Conservation (phyloP, 2,329 filamentous ascomycete genomes). For the Biscogniauxia sp. region DNA sequence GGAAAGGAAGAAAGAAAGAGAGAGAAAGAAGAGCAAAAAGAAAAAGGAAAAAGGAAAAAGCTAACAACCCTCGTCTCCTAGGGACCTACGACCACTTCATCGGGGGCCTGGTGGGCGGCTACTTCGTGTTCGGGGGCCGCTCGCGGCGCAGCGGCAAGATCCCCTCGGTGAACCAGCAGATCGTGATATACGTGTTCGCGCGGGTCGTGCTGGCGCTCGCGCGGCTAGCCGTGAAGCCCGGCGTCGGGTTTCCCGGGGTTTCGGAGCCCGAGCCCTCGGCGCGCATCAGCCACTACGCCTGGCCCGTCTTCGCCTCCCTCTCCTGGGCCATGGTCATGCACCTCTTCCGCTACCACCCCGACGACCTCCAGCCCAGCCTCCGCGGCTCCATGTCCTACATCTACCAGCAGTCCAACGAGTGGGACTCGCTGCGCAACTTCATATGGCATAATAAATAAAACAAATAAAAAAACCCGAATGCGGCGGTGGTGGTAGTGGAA, state of each 20-base stretch:
- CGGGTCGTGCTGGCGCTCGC: conserved; percentile 83
- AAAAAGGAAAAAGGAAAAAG: background rate
- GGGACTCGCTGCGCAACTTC: conserved; percentile 83
- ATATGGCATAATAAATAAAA: conserved; percentile 75
- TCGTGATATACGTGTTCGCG: conserved; percentile 96
- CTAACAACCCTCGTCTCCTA: conserved; percentile 33
- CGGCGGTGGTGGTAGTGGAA: background rate
- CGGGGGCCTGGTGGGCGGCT: conserved; percentile 84
- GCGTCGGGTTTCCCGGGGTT: conserved; percentile 47
- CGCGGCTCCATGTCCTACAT: conserved; percentile 97
- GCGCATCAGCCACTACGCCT: conserved; percentile 67
- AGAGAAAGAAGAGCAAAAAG: background rate
- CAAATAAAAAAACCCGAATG: background rate
- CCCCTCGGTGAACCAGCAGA: conserved; percentile 88
- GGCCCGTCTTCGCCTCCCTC: conserved; percentile 87
- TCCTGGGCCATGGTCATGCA: conserved; percentile 97
- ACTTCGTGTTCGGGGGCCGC: conserved; percentile 79
- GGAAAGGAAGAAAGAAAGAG: background rate
- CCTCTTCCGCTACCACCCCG: conserved; percentile 87
- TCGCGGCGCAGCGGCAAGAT: conserved; percentile 64
- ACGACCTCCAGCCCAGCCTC: conserved; percentile 86
- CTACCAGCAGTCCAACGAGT: conserved; percentile 84
- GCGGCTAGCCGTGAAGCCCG: conserved; percentile 73
- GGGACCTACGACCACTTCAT: conserved; percentile 81
- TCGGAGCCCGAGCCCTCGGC: conserved; percentile 45